Percentiles rank a stretch among this genome's conserved stretches.
Evolutionary conservation across 2,329 filamentous ascomycete species (phyloP).

Genomic region (Escovopsis sp.): DNA sequence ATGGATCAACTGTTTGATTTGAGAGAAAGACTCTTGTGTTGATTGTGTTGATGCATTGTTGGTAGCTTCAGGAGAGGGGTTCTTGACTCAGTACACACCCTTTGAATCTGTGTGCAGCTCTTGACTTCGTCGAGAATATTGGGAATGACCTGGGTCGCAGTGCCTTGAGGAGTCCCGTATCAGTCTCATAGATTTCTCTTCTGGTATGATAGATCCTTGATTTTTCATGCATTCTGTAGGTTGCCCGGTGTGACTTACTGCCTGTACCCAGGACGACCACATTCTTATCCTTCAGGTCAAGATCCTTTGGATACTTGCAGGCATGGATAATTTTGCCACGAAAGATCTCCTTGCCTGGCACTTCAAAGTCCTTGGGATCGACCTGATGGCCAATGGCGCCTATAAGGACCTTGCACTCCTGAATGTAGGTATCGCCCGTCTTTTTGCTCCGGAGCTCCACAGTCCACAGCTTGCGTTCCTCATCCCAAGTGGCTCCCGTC

Average conservation of each 20-base stretch:
- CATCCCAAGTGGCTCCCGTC: not conserved
- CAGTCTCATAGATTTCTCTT: too few species aligned
- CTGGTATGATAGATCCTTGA: too few species aligned
- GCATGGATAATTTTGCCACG: not conserved
- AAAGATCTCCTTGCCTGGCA: not conserved
- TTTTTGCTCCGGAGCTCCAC: not conserved
- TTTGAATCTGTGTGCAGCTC: not conserved
- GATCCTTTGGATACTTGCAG: not conserved
- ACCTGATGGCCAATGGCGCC: not conserved
- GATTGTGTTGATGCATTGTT: too few species aligned
- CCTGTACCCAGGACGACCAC: not conserved
- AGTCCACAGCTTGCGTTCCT: not conserved
- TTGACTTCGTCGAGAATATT: not conserved
- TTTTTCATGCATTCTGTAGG: too few species aligned
- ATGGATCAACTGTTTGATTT: too few species aligned
- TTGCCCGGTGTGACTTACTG: not conserved
- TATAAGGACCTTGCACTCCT: not conserved
- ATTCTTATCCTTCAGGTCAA: not conserved
- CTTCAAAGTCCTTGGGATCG: not conserved
- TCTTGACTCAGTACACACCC: not conserved
- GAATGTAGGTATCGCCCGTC: not conserved
- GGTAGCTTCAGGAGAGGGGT: too few species aligned
- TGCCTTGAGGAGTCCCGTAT: not conserved
- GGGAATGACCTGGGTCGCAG: not conserved
- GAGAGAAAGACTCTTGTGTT: too few species aligned